Evolutionary conservation across 2,329 filamentous ascomycete species (phyloP).

Genomic region (Arthrobotrys musiformis): DNA sequence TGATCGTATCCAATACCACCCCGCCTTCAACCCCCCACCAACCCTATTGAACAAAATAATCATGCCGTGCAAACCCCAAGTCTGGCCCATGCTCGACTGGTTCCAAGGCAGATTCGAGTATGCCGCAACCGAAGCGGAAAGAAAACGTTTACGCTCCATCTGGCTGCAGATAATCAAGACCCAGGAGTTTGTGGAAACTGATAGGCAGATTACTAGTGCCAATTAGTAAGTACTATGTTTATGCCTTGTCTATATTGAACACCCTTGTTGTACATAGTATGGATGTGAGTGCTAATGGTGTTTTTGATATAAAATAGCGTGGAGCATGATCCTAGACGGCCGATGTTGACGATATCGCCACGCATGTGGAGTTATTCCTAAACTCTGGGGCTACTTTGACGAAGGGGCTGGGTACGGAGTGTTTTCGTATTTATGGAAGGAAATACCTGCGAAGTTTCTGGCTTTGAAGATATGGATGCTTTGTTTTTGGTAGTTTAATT

Average conservation of each 20-base stretch:
- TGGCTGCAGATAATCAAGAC: constrained; percentile 44
- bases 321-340: constrained; percentile 16
- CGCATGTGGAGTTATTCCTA: constrained; percentile 26
- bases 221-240: constrained; percentile 30
- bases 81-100: constrained; percentile 45
- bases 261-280: background rate
- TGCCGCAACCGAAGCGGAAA: constrained; percentile 25
- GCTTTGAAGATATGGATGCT: too few species aligned
- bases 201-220: constrained; percentile 22
- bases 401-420: background rate
- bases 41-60: background rate
- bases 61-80: constrained; percentile 51
- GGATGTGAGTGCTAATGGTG: background rate
- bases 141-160: constrained; percentile 17
- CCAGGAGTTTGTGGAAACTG: constrained; percentile 35
- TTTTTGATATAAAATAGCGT: constrained; percentile 14
- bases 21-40: background rate
- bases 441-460: too few species aligned
- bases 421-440: background rate
- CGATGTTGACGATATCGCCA: background rate
- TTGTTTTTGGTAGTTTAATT: too few species aligned
- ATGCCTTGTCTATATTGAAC: background rate
- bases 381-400: background rate
- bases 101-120: constrained; percentile 45
- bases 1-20: background rate